phyloP scores from a whole-genome alignment of 352 stramenopile genomes.

The Globisporangium canariense region DNA sequence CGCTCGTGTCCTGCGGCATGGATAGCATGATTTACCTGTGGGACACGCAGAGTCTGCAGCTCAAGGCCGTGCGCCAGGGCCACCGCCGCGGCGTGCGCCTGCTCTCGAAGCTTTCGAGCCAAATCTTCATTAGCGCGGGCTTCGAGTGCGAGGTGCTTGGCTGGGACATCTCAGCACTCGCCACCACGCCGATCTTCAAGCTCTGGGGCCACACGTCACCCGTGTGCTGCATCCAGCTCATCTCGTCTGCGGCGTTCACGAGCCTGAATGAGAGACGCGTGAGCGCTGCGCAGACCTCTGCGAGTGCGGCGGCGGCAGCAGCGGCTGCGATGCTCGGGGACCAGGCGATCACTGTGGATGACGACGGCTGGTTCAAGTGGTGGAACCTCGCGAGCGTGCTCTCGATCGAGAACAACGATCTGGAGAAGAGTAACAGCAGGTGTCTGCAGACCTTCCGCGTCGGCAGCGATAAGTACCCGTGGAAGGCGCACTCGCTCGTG shows the following conservation, averaged over 20 bases:
- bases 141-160: constrained; percentile 76
- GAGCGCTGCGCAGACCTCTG: constrained; percentile 1
- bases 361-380: constrained; percentile 84
- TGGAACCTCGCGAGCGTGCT: constrained; percentile 69
- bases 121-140: constrained; percentile 70
- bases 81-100: constrained; percentile 63
- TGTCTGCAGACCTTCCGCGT: constrained; percentile 71
- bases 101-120: constrained; percentile 55
- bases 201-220: constrained; percentile 65
- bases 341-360: constrained; percentile 73
- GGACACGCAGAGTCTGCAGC: constrained; percentile 53
- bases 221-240: constrained; percentile 67
- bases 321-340: constrained; percentile 36
- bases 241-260: constrained; percentile 30
- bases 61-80: constrained; percentile 41
- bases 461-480: constrained; percentile 66
- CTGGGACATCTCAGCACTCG: constrained; percentile 66
- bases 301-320: constrained; percentile 15
- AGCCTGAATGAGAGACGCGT: constrained; percentile 5
- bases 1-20: constrained; percentile 70
- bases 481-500: constrained; percentile 58
- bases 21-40: constrained; percentile 72
- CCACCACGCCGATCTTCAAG: constrained; percentile 60
- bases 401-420: constrained; percentile 58
- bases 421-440: constrained; percentile 46